Percentiles rank a stretch among this genome's conserved stretches.
Conservation (phyloP, 371 early-diverging fungal species). For the Rhizopus arrhizus region DNA sequence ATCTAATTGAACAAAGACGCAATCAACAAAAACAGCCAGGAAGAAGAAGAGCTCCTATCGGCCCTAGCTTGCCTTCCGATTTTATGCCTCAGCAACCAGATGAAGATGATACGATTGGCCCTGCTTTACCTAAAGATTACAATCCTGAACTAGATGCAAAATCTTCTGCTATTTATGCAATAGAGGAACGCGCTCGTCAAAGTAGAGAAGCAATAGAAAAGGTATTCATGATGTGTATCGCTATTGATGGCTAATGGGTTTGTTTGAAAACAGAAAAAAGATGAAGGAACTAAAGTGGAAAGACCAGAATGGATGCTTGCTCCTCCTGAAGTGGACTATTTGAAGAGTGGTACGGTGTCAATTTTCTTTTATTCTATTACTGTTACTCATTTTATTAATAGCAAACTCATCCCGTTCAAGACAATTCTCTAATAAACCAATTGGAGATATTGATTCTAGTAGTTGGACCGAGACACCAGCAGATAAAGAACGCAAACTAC, state of each 20-base stretch:
- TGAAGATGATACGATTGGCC: constrained; percentile 60
- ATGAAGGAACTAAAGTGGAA: constrained; percentile 36
- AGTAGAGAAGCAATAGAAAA: constrained; percentile 41
- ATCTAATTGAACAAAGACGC: constrained; percentile 47
- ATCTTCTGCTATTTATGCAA: constrained; percentile 34
- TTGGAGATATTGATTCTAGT: constrained; percentile 47
- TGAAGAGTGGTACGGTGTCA: constrained; percentile 43
- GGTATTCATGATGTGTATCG: constrained; percentile 14
- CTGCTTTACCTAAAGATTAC: constrained; percentile 47
- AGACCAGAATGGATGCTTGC: constrained; percentile 74
- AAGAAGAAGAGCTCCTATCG: constrained; percentile 47
- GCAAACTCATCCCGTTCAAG: constrained; percentile 36
- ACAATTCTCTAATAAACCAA: constrained; percentile 33
- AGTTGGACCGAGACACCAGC: constrained; percentile 70
- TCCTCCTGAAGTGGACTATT: constrained; percentile 62
- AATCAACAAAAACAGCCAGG: constrained; percentile 18
- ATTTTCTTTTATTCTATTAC: not conserved
- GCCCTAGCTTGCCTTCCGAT: constrained; percentile 44
- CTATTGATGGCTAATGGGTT: not conserved
- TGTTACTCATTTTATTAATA: not conserved
- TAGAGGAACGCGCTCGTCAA: constrained; percentile 38
- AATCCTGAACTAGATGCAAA: constrained; percentile 45
- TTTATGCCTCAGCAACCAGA: constrained; percentile 24
- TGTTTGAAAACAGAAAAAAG: constrained; percentile 18
- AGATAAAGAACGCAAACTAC: constrained; percentile 46